These are phyloP conservation scores for Bertia moriformis DNA, from an alignment of 2,329 filamentous ascomycete genomes.

Conservation along the genomic window DNA sequence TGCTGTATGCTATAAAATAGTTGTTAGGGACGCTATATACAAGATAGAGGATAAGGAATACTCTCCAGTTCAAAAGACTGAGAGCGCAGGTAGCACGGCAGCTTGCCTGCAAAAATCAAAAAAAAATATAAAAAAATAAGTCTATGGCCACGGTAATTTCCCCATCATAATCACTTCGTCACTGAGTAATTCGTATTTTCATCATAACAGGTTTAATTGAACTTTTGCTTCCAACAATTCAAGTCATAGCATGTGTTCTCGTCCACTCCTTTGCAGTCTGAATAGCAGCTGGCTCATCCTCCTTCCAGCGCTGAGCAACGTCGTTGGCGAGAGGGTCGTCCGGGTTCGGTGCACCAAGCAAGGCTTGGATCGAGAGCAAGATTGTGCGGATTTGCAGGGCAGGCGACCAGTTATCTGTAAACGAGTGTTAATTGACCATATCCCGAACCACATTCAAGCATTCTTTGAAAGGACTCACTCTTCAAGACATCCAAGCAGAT, in stretches of 20 bases:
- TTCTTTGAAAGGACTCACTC: slow-evolving; percentile 28
- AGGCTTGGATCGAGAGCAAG: slow-evolving; percentile 60
- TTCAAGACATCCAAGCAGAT: slow-evolving; percentile 67
- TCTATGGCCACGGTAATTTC: no score
- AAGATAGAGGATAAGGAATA: no score
- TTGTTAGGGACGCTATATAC: no score
- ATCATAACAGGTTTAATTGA: neutral
- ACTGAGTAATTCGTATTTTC: neutral
- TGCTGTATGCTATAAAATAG: no score
- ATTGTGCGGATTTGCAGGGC: slow-evolving; percentile 66
- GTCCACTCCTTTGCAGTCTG: slow-evolving; percentile 61
- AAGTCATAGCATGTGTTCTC: slow-evolving; percentile 41
- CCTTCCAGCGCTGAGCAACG: slow-evolving; percentile 64
- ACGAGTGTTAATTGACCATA: slow-evolving; percentile 6
- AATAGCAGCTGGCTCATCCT: slow-evolving; percentile 58
- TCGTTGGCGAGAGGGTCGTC: slow-evolving; percentile 65
- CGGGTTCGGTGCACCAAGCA: slow-evolving; percentile 61
- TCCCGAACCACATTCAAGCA: slow-evolving; percentile 1
- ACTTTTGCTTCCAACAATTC: neutral
- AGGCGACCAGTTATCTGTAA: slow-evolving; percentile 60
- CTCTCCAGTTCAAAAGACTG: no score
- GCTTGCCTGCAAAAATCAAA: no score
- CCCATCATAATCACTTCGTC: neutral
- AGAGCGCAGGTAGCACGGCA: no score
- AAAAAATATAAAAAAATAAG: no score